phyloP scores from a whole-genome alignment of 495 filamentous ascomycete genomes.

The Recurvomyces mirabilis region DNA sequence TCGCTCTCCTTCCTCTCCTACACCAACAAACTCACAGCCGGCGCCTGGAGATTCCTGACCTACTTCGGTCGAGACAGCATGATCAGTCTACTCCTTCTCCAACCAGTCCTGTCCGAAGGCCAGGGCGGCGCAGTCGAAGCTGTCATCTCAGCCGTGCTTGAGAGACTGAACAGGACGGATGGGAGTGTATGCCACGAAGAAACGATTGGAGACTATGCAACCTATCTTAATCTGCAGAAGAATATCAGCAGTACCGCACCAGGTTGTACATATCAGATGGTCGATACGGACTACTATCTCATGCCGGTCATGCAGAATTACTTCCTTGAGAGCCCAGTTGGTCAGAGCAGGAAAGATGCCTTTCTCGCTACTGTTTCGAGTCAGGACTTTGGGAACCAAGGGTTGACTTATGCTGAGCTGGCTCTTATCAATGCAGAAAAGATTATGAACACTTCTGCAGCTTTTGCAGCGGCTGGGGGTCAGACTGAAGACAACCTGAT shows the following conservation, averaged over 20 bases:
- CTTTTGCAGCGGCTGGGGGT: constrained; percentile 38
- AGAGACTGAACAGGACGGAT: constrained; percentile 47
- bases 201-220: constrained; percentile 55
- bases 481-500: constrained; percentile 47
- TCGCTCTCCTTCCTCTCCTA: constrained; percentile 55
- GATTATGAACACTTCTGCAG: constrained; percentile 44
- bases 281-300: constrained; percentile 55
- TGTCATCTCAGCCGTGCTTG: constrained; percentile 47
- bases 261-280: constrained; percentile 51
- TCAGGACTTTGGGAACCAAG: constrained; percentile 37
- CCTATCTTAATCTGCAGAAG: constrained; percentile 44
- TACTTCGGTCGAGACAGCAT: constrained; percentile 58
- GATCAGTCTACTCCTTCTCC: constrained; percentile 46
- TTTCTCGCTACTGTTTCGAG: constrained; percentile 43
- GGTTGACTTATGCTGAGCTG: constrained; percentile 42
- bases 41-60: constrained; percentile 56
- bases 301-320: constrained; percentile 48
- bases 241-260: constrained; percentile 43
- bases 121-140: constrained; percentile 47
- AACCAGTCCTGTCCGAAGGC: constrained; percentile 47
- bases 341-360: constrained; percentile 29
- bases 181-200: constrained; percentile 55
- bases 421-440: constrained; percentile 42
- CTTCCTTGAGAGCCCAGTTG: constrained; percentile 40
- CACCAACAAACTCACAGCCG: constrained; percentile 48